Evolutionary conservation across 2,329 filamentous ascomycete species (phyloP), one percentile per base, ranked within the genome.

Genomic region (Apiospora marii): DNA sequence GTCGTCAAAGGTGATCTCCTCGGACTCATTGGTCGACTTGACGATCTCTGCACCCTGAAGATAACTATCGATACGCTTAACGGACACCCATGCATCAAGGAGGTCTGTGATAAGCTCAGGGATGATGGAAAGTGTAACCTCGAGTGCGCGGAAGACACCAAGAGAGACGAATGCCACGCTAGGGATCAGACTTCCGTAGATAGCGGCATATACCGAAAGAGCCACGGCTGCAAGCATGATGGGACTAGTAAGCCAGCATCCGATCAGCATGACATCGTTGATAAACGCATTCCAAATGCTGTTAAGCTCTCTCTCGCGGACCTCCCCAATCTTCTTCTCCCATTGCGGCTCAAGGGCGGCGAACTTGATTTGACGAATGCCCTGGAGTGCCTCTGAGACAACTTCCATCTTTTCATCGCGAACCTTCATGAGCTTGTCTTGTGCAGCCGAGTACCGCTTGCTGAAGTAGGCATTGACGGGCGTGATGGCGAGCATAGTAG

Each of bases 351-450:
- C 94, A 1, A 94, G 82, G 0, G 93, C 93, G 0, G 93, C 93
- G 76, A 96, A 95, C 78, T 96, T 96, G 83, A 96, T 94, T 81
- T 96, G 94, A 1, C 93, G 89, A 75, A 96, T 95, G 10, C 93
- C 93, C 76, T 93, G 89, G 1, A 96, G 83, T 0, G 92, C 92
- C 80, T 96, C 93, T 0, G 93, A 93, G 43, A 96, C 88, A 19
- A 95, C 88, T 0, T 88, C 91, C 82, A 95, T 87, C 81, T 95
- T 96, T 71, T 90, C 86, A 80, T 96, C 94, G 64, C 93, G 87
- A 41, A 91, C 86, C 79, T 92, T 93, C 93, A 95, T 95, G 69
- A 96, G 81, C 69, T 86, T 84, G 71, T 92, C 91, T 77, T 94
- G 92, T 5, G 91, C 88, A 30, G 83, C 85, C 0, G 91, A 84